A percentile compares a stretch with the other conserved stretches of the same genome.
phyloP scores from a whole-genome alignment of 2,329 filamentous ascomycete species.

The Fusarium keratoplasticum region DNA sequence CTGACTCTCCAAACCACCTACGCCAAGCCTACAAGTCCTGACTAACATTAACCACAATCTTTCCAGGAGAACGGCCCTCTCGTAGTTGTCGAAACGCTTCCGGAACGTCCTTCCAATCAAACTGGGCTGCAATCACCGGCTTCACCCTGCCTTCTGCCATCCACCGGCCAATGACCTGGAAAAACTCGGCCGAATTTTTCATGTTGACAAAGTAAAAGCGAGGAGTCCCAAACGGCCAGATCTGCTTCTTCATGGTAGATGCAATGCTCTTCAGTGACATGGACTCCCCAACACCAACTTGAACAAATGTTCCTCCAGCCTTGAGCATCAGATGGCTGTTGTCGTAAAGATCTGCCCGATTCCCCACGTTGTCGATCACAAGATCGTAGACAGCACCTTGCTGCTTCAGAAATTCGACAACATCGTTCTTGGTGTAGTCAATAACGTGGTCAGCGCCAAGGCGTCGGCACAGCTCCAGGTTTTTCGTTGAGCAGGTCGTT shows the following conservation, averaged over 20 bases:
- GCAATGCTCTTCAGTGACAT: not conserved
- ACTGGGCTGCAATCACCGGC: not conserved
- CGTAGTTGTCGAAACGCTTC: slow-evolving; percentile 1
- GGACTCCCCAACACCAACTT: not conserved
- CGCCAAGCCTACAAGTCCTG: not conserved
- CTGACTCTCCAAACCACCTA: not conserved
- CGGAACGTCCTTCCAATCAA: slow-evolving; percentile 2
- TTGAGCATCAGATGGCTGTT: not conserved
- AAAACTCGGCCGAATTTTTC: slow-evolving; percentile 13
- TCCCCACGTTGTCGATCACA: not conserved
- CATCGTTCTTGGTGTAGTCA: not conserved
- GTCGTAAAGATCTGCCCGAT: not conserved
- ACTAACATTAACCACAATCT: slow-evolving; percentile 11
- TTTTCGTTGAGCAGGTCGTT: not conserved
- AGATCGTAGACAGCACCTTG: not conserved
- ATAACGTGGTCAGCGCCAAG: not conserved
- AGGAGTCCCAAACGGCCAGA: not conserved
- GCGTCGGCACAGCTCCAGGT: not conserved
- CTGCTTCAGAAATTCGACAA: not conserved
- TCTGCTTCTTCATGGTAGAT: not conserved
- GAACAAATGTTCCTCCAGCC: not conserved
- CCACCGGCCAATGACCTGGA: slow-evolving; percentile 3
- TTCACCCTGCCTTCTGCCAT: slow-evolving; percentile 9
- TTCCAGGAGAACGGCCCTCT: slow-evolving; percentile 2
- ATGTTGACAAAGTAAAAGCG: slow-evolving; percentile 17